Evolutionary conservation across 2,329 filamentous ascomycete genomes (phyloP).

Genomic region (Clarireedia monteithiana): DNA sequence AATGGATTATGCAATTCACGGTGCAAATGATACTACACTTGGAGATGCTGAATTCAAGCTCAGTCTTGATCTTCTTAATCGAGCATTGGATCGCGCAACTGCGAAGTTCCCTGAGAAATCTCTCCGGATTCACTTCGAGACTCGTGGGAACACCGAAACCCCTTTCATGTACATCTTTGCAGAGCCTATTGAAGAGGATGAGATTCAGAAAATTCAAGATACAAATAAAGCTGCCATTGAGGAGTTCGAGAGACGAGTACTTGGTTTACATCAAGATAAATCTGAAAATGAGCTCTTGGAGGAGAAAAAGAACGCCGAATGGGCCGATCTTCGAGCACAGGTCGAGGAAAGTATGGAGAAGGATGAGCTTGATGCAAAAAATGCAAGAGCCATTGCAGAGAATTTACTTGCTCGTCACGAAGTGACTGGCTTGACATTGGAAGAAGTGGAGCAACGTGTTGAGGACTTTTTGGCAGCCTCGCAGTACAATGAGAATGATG

Average conservation of each 20-base stretch:
- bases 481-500: slow-evolving; percentile 1
- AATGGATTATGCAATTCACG: slow-evolving; percentile 88
- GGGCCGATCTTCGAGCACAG: slow-evolving; percentile 26
- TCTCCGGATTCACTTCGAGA: slow-evolving; percentile 75
- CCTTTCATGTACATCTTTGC: slow-evolving; percentile 85
- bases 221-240: slow-evolving; percentile 56
- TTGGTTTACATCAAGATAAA: slow-evolving; percentile 40
- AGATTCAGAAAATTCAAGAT: slow-evolving; percentile 68
- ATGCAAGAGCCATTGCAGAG: slow-evolving; percentile 10
- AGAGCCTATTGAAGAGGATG: slow-evolving; percentile 67
- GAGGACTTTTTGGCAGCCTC: slow-evolving; percentile 11
- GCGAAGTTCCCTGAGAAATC: slow-evolving; percentile 67
- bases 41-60: slow-evolving; percentile 82
- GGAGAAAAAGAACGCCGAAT: slow-evolving; percentile 23
- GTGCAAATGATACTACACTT: slow-evolving; percentile 54
- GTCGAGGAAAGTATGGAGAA: slow-evolving; percentile 28
- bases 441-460: slow-evolving; percentile 11
- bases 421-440: slow-evolving; percentile 6
- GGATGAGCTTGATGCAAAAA: slow-evolving; percentile 22
- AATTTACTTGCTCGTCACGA: slow-evolving; percentile 10
- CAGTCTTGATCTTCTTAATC: slow-evolving; percentile 72
- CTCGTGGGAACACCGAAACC: slow-evolving; percentile 41
- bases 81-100: slow-evolving; percentile 69
- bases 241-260: slow-evolving; percentile 57
- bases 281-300: slow-evolving; percentile 6